These are phyloP conservation scores for Albizia julibrissin DNA, from an alignment of 306 rosid genomes.

Conservation along the genomic window DNA sequence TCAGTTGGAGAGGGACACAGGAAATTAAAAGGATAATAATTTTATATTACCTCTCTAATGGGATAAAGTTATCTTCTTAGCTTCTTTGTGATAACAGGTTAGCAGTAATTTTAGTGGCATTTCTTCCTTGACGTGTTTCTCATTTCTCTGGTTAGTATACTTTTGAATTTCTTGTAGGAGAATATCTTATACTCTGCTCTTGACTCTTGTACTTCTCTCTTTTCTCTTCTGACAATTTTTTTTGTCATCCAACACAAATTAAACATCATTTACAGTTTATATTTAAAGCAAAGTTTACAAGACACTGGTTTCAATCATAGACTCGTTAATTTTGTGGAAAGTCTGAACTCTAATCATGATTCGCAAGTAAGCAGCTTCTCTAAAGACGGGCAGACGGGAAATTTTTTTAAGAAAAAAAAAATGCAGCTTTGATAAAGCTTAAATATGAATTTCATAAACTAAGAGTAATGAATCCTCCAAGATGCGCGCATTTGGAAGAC, in stretches of 20 bases:
- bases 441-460: not conserved
- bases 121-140: constrained; percentile 15
- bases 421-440: not conserved
- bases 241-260: constrained; percentile 20
- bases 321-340: not conserved
- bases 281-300: not conserved
- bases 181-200: constrained; percentile 3
- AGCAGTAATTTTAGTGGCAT: constrained; percentile 12
- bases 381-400: not conserved
- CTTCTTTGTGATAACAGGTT: constrained; percentile 1
- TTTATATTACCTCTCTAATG: not conserved
- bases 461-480: not conserved
- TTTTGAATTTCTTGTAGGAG: not conserved
- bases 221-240: constrained; percentile 13
- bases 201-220: constrained; percentile 21
- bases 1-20: not conserved
- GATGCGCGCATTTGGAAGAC: not conserved
- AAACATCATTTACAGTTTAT: not conserved
- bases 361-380: not conserved
- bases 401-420: not conserved
- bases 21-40: not conserved
- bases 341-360: not conserved
- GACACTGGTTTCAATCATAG: not conserved
- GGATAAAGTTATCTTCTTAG: constrained; percentile 13
- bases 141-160: constrained; percentile 8